phyloP scores from a whole-genome alignment of 2,329 filamentous ascomycete species.

The Domatiomyces globalis region DNA sequence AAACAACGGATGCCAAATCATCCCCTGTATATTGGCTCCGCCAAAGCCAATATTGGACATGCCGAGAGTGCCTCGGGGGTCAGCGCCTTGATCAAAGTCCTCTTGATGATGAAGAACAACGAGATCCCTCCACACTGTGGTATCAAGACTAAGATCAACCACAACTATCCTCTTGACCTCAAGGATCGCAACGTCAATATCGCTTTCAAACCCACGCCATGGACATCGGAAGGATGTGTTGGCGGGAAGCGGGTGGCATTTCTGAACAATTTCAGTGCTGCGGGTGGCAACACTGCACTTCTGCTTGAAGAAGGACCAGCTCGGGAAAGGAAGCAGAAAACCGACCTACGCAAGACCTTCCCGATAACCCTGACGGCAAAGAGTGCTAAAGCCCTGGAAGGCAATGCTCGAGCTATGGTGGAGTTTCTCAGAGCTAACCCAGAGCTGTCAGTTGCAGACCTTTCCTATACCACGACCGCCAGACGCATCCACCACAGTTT shows the following conservation, averaged over 20 bases:
- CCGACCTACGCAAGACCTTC: constrained; percentile 41
- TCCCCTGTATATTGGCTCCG: constrained; percentile 47
- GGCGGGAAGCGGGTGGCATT: constrained; percentile 28
- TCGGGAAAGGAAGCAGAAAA: background rate
- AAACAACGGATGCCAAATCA: constrained; percentile 22
- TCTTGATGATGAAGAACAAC: constrained; percentile 48
- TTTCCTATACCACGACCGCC: constrained; percentile 52
- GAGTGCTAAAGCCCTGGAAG: constrained; percentile 28
- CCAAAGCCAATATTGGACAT: constrained; percentile 53
- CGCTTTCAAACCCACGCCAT: constrained; percentile 32
- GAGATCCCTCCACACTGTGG: constrained; percentile 49
- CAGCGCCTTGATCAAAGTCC: constrained; percentile 44
- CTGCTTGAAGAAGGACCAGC: constrained; percentile 24
- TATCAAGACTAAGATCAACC: constrained; percentile 43
- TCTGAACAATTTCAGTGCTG: constrained; percentile 57
- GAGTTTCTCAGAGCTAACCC: constrained; percentile 38
- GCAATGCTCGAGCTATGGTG: constrained; percentile 42
- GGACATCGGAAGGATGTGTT: constrained; percentile 18
- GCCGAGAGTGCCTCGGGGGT: constrained; percentile 30
- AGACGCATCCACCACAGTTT: constrained; percentile 43
- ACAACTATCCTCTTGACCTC: constrained; percentile 32
- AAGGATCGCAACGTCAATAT: constrained; percentile 31
- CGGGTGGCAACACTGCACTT: constrained; percentile 51
- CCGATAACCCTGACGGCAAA: constrained; percentile 45
- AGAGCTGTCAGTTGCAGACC: constrained; percentile 33